Evolutionary conservation across 306 rosid genomes (phyloP), one percentile per base, ranked within the genome.

Genomic region (Corylus heterophylla): DNA sequence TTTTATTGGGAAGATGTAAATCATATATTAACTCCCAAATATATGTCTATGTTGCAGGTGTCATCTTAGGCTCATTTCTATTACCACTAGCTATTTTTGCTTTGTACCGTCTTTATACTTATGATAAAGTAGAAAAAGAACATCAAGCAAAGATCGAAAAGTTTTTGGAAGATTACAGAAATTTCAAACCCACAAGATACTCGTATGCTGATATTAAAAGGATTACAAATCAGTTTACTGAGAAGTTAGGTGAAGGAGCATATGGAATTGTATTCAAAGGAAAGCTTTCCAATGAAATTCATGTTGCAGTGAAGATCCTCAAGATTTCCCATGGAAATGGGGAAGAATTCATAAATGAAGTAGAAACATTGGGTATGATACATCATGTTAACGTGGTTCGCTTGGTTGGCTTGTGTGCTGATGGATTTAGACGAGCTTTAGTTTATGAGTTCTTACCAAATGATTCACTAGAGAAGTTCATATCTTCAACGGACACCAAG

Each of bases 321-420:
- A 81, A 72, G 51, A 51, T 47, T 42, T 35, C 82, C 56, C 73
- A 67, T 0, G 73, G 66, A 20, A 79, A 87, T 20, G 86, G 85
- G 0, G 86, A 81, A 69, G 86, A 84, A 79, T 81, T 87, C 55
- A 83, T 87, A 58, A 87, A 84, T 61, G 86, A 87, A 54, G 79
- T 87, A 77, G 80, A 81, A 61, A 75, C 76, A 6, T 76, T 81
- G 66, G 76, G 84, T 29, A 76, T 29, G 54, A 86, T 86, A 50
- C 86, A 86, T 69, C 86, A 83, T 44, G 75, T 83, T 71, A 79
- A 83, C 37, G 82, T 83, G 25, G 84, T 70, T 16, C 82, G 82
- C 51, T 56, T 86, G 63, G 78, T 83, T 76, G 84, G 84, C 12
- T 84, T 54, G 3, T 84, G 87, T 25, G 80, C 83, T 20, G 84